Conservation (phyloP, 345 rosid genomes). For the Lepidium aucheri region DNA sequence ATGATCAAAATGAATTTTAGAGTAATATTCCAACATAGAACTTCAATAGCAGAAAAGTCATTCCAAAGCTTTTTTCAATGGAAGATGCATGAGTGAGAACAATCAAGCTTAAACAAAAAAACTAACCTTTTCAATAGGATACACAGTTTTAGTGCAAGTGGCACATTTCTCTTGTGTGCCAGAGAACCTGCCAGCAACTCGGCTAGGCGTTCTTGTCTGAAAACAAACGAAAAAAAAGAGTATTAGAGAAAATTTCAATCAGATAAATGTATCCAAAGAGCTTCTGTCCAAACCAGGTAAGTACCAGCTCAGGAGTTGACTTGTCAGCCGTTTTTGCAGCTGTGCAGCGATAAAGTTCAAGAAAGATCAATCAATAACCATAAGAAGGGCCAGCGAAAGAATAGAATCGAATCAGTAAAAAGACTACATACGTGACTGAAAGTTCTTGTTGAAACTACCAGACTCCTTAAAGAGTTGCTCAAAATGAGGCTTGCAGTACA, state of each 20-base stretch:
- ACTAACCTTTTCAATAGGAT: conserved; percentile 74
- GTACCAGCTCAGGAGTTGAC: conserved; percentile 32
- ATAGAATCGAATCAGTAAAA: not conserved
- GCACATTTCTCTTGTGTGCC: conserved; percentile 84
- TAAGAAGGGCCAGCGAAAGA: not conserved
- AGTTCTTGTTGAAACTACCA: conserved; percentile 42
- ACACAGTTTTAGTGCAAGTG: conserved; percentile 64
- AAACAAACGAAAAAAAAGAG: not conserved
- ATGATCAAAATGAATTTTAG: not conserved
- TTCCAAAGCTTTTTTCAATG: not conserved
- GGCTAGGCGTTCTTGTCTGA: conserved; percentile 69
- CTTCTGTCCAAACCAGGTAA: not conserved
- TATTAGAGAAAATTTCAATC: not conserved
- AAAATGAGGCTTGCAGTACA: conserved; percentile 84
- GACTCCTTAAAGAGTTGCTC: conserved; percentile 76
- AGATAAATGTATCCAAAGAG: not conserved
- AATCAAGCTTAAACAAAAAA: not conserved
- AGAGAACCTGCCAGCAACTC: conserved; percentile 60
- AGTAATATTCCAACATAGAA: not conserved
- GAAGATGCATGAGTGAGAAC: not conserved
- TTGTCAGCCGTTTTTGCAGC: conserved; percentile 45
- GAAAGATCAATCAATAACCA: not conserved
- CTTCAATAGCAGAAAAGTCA: not conserved
- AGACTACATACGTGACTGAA: conserved; percentile 33
- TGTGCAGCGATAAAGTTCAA: conserved; percentile 5